A percentile compares a stretch with the other conserved stretches of the same genome.
Conservation (phyloP, 768 basidiomycete genomes). For the Boletus reticulatus region DNA sequence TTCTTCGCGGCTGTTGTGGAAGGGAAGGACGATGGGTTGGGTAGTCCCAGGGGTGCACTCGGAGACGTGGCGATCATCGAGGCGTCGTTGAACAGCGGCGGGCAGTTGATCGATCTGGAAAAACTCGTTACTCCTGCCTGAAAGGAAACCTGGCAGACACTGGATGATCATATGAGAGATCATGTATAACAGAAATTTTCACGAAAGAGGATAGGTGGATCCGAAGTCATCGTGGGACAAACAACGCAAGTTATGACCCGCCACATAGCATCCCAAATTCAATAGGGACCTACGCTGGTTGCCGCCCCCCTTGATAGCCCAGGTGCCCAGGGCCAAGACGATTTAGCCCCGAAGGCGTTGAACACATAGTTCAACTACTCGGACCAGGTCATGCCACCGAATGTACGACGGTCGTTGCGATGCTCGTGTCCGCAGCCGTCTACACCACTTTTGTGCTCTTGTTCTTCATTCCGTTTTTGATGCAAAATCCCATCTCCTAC, state of each 20-base stretch:
- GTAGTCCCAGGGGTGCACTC: slow-evolving; percentile 63
- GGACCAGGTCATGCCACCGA: slow-evolving; percentile 24
- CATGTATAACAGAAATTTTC: no score
- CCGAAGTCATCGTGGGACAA: no score
- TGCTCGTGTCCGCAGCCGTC: slow-evolving; percentile 28
- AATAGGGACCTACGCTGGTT: no score
- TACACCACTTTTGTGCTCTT: slow-evolving; percentile 27
- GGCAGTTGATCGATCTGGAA: slow-evolving; percentile 58
- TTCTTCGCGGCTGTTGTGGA: slow-evolving; percentile 53
- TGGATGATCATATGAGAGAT: no score
- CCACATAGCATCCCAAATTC: no score
- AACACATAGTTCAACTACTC: slow-evolving; percentile 11
- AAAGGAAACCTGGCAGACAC: not conserved
- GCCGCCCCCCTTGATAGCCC: no score
- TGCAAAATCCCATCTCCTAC: slow-evolving; percentile 26
- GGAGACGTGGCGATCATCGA: slow-evolving; percentile 79
- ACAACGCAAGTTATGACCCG: no score
- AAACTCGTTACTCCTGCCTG: slow-evolving; percentile 26
- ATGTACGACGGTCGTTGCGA: slow-evolving; percentile 26
- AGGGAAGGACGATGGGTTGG: slow-evolving; percentile 52
- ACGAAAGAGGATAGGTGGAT: no score
- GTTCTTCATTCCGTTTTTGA: slow-evolving; percentile 28
- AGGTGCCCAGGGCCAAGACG: no score
- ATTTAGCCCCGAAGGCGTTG: no score
- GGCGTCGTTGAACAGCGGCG: slow-evolving; percentile 71